phyloP scores from a whole-genome alignment of 257 asterid genomes.

The Nicotiana noctiflora region DNA sequence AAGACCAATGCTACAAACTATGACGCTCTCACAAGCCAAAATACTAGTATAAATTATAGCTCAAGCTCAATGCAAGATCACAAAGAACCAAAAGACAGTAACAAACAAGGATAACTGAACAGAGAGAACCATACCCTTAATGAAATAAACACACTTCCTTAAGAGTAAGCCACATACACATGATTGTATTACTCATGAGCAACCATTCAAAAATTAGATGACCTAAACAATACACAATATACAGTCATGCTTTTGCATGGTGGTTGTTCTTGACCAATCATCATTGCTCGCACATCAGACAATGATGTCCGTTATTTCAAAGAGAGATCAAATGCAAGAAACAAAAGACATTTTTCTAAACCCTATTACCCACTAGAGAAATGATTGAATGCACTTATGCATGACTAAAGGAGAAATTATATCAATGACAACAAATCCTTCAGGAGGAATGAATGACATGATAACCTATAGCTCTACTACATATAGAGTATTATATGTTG shows the following conservation, averaged over 20 bases:
- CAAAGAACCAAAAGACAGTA: neutral
- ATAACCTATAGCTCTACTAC: neutral
- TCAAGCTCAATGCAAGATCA: neutral
- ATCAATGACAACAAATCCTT: neutral
- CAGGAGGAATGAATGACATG: neutral
- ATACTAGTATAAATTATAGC: neutral
- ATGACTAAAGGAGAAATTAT: neutral
- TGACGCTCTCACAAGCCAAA: neutral
- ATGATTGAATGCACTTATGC: neutral
- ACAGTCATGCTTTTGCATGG: neutral
- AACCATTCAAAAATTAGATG: neutral
- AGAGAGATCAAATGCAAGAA: neutral
- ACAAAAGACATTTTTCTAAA: neutral
- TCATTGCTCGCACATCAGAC: neutral
- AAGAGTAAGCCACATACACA: neutral
- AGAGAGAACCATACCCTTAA: neutral
- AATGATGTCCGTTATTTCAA: neutral
- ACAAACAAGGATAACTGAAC: neutral
- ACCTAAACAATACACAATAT: neutral
- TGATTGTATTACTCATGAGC: neutral
- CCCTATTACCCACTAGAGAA: neutral
- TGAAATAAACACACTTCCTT: neutral
- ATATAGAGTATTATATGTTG: neutral
- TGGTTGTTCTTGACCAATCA: neutral
- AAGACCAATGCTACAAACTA: neutral